These are phyloP conservation scores for Quercus rubra DNA, from an alignment of 306 rosid genomes.

Conservation along the genomic window DNA sequence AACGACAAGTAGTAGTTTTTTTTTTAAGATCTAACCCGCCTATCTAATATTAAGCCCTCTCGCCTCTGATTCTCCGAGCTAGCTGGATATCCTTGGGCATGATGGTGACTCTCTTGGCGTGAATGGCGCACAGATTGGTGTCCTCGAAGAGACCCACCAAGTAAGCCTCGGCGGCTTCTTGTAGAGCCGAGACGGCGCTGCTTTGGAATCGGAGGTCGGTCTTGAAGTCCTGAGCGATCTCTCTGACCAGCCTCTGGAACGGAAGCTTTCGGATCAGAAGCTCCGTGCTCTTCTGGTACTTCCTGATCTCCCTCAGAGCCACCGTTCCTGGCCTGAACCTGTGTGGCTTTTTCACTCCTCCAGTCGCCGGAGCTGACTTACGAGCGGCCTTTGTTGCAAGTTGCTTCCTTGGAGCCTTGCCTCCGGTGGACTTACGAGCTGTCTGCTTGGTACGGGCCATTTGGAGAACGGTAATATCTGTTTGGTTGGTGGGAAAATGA, in stretches of 20 bases:
- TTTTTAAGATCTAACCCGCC: neutral
- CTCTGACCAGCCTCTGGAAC: slow-evolving; percentile 30
- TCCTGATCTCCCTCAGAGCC: slow-evolving; percentile 32
- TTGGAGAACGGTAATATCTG: neutral
- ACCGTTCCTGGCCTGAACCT: slow-evolving; percentile 37
- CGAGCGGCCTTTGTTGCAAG: slow-evolving; percentile 26
- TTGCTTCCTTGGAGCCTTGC: slow-evolving; percentile 36
- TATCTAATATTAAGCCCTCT: slow-evolving; percentile 40
- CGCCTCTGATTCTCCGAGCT: slow-evolving; percentile 65
- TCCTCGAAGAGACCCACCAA: slow-evolving; percentile 36
- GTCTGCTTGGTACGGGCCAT: slow-evolving; percentile 41
- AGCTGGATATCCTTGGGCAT: slow-evolving; percentile 59
- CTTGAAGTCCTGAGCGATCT: slow-evolving; percentile 34
- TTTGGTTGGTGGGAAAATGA: neutral
- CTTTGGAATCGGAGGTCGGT: slow-evolving; percentile 34
- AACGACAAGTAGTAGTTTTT: too few relatives aligned
- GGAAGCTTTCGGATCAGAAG: slow-evolving; percentile 32
- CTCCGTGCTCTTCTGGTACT: slow-evolving; percentile 38
- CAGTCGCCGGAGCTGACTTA: slow-evolving; percentile 34
- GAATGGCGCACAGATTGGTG: slow-evolving; percentile 36
- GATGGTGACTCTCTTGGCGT: slow-evolving; percentile 37
- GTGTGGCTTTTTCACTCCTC: slow-evolving; percentile 34
- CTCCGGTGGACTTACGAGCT: slow-evolving; percentile 32
- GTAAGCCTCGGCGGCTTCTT: slow-evolving; percentile 35
- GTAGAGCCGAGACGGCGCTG: slow-evolving; percentile 25